These are phyloP conservation scores for Kazachstania viticola DNA, from an alignment of 805 yeast genomes.

Conservation along the genomic window DNA sequence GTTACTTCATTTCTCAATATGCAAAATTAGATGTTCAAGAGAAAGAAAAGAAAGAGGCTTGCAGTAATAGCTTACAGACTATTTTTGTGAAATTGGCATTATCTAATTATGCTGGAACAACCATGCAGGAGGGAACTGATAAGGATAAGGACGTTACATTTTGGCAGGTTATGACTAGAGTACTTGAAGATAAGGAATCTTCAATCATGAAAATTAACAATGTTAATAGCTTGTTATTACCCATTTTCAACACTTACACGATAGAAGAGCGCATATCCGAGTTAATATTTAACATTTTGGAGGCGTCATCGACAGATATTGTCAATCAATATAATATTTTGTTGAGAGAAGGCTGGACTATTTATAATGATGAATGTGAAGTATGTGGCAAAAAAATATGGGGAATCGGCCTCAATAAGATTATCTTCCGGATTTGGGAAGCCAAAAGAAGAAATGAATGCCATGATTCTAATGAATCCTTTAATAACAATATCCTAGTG, in stretches of 20 bases:
- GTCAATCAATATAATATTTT: conserved; percentile 33
- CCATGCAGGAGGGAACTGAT: no score
- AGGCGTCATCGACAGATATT: conserved; percentile 41
- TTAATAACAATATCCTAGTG: conserved; percentile 3
- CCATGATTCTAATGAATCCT: background rate
- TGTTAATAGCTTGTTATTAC: conserved; percentile 46
- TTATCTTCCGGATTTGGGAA: conserved; percentile 49
- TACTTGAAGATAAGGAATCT: conserved; percentile 38
- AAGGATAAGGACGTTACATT: conserved; percentile 31
- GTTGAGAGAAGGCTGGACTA: conserved; percentile 54
- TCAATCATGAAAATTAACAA: conserved; percentile 45
- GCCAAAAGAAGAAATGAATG: conserved; percentile 25
- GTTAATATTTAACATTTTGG: conserved; percentile 42
- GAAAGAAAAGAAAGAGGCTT: conserved; percentile 1
- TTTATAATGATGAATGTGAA: conserved; percentile 47
- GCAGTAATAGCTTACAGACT: conserved; percentile 9
- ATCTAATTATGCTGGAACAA: conserved; percentile 5
- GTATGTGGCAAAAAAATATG: conserved; percentile 65
- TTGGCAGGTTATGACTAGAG: conserved; percentile 41
- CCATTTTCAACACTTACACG: conserved; percentile 51
- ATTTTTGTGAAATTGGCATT: conserved; percentile 15
- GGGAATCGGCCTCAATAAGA: conserved; percentile 49
- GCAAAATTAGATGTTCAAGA: conserved; percentile 3
- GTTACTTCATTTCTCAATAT: conserved; percentile 14
- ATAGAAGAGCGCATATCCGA: conserved; percentile 49